Percentiles rank a stretch among this genome's conserved stretches.
phyloP scores from a whole-genome alignment of 2,329 filamentous ascomycete species.

The Aulographum hederae region DNA sequence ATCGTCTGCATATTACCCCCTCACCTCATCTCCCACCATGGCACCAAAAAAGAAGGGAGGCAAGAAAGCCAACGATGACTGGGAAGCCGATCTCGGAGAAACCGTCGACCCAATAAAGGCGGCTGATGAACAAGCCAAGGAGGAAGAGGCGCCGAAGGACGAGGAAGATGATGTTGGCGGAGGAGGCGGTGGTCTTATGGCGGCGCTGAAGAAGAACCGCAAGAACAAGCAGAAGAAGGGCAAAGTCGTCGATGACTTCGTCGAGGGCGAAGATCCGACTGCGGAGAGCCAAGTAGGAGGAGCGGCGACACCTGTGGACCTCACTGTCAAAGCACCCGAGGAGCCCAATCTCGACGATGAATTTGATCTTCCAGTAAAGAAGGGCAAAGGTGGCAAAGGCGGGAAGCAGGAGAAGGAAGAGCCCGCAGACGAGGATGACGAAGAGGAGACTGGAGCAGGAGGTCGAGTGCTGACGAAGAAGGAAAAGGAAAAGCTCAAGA shows the following conservation, averaged over 20 bases:
- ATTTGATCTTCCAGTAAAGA: slow-evolving; percentile 59
- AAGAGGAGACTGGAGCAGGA: slow-evolving; percentile 33
- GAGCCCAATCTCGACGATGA: slow-evolving; percentile 56
- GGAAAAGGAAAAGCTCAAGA: slow-evolving; percentile 95
- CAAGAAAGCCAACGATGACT: slow-evolving; percentile 75
- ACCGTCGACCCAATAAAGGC: slow-evolving; percentile 42
- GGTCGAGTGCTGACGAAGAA: slow-evolving; percentile 83
- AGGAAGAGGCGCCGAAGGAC: slow-evolving; percentile 24
- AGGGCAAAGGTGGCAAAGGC: slow-evolving; percentile 40
- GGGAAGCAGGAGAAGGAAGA: slow-evolving; percentile 18
- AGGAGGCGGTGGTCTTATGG: slow-evolving; percentile 29
- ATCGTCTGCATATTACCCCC: too few relatives aligned
- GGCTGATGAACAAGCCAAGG: slow-evolving; percentile 23
- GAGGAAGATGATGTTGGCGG: slow-evolving; percentile 32
- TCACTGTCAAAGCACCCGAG: slow-evolving; percentile 51
- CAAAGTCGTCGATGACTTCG: slow-evolving; percentile 51
- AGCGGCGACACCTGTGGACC: slow-evolving; percentile 22
- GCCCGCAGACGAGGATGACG: slow-evolving; percentile 25
- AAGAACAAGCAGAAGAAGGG: slow-evolving; percentile 83
- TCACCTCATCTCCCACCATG: slow-evolving; percentile 40
- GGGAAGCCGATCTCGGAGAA: slow-evolving; percentile 87
- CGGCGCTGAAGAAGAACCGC: slow-evolving; percentile 33
- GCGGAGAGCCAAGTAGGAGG: slow-evolving; percentile 16
- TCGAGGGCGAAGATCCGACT: slow-evolving; percentile 46
- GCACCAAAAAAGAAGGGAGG: slow-evolving; percentile 89